Base-by-base conservation (phyloP, 2,329 filamentous ascomycete species). In the Xylaria sp. region DNA sequence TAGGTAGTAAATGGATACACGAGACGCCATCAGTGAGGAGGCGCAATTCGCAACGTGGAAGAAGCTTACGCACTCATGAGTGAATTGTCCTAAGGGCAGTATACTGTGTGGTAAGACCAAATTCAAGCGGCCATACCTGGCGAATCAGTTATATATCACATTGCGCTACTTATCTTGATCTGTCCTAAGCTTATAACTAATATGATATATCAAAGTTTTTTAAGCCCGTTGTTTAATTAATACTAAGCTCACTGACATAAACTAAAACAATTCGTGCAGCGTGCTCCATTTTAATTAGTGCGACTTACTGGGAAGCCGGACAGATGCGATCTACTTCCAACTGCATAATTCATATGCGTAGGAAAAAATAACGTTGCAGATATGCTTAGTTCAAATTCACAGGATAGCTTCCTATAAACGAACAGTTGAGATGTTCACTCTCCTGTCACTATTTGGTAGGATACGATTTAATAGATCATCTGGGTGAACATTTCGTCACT, bases 11-110 rank as follows among this genome's bases (percentile, higher is more conserved):
- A 31, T 36, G 41, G 43, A 43, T 43, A 62, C 10, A 28, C 18
- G 33, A 62, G 9, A 66, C 57, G 59, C 61, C 63, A 63, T 63
- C 48, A 58, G 31, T 48, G 61, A 64, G 57, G 61, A 64, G 57
- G 60, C 63, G 58, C 56, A 73, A 65, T 61, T 62, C 59, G 39
- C 64, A 33, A 10, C 28, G 31, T 59, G 31, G 56, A 66, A 62
- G 46, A 67, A 49, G 33, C 51, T 54, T 56, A 67, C 46, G 55
- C 36, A 33, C 48, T 33, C 28, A 41, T 43, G n/a, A 23, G 20
- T 31, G 51, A 51, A 57, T 33, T 13, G 20, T 33, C 23, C 15
- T n/a, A 12, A 57, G 25, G 25, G 46, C 25, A 33, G n/a, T 18
- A 51, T 48, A 48, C 46, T 48, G 51, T 63, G 55, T 33, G 10